Conservation (phyloP, 306 rosid genomes). For the Pueraria montana region DNA sequence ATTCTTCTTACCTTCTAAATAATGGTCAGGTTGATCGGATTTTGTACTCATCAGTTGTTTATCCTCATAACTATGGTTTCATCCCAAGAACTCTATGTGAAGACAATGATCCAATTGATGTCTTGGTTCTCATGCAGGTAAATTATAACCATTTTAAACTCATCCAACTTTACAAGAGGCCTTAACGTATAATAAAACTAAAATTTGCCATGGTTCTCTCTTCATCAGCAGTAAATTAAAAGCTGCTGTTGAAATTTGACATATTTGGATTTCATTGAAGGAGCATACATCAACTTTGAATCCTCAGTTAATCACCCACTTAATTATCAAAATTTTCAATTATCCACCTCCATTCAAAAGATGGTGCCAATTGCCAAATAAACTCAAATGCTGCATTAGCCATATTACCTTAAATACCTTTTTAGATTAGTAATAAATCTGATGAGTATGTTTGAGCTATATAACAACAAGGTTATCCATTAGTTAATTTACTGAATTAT, state of each 20-base stretch:
- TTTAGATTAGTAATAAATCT: background rate
- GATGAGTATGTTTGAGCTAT: constrained; percentile 24
- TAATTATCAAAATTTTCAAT: background rate
- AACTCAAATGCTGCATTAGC: constrained; percentile 17
- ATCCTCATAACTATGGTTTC: constrained; percentile 97
- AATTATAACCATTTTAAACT: constrained; percentile 36
- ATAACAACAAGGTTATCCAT: constrained; percentile 16
- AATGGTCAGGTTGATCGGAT: constrained; percentile 85
- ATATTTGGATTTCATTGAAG: background rate
- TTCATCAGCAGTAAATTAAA: constrained; percentile 11
- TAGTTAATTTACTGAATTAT: constrained; percentile 29
- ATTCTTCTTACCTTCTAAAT: constrained; percentile 45
- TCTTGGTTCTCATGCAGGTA: constrained; percentile 97
- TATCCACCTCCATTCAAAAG: constrained; percentile 13
- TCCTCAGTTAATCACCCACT: background rate
- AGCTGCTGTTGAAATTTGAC: background rate
- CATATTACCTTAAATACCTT: background rate
- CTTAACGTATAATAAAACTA: background rate
- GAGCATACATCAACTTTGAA: background rate
- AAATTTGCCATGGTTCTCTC: background rate
- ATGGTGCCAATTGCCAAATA: constrained; percentile 1
- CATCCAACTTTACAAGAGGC: background rate
- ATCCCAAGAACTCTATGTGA: constrained; percentile 94
- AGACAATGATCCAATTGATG: constrained; percentile 97
- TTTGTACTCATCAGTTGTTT: constrained; percentile 91